Percentiles rank a stretch among this genome's conserved stretches.
These are phyloP conservation scores for Jamesozyma lodderae DNA, from an alignment of 805 yeast genomes.

Conservation along the genomic window DNA sequence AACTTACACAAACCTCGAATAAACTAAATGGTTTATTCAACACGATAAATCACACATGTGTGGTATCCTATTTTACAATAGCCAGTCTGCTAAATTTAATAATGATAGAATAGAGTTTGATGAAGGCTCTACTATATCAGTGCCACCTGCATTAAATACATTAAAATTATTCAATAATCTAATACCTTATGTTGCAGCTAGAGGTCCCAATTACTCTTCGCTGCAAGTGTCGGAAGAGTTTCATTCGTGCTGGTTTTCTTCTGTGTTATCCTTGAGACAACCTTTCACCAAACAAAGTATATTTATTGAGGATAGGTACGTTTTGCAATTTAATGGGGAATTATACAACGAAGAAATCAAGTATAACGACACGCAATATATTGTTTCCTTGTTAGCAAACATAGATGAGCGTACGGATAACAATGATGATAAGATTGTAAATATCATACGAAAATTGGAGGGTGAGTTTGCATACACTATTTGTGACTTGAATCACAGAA, in stretches of 20 bases:
- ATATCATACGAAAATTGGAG: conserved; percentile 37
- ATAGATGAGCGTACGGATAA: conserved; percentile 24
- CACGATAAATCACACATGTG: conserved; percentile 36
- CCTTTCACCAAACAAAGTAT: conserved; percentile 78
- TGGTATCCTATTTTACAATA: conserved; percentile 41
- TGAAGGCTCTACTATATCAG: conserved; percentile 6
- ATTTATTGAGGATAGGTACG: conserved; percentile 24
- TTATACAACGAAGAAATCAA: conserved; percentile 55
- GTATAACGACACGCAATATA: conserved; percentile 54
- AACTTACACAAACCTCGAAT: too few species aligned
- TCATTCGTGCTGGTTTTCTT: conserved; percentile 40
- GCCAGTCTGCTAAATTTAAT: conserved; percentile 2
- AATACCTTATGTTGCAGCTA: conserved; percentile 38
- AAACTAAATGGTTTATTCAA: too few species aligned
- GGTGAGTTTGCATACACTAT: conserved; percentile 78
- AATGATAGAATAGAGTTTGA: conserved; percentile 14
- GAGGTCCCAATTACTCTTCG: conserved; percentile 59
- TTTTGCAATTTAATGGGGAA: conserved; percentile 86
- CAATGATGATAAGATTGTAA: conserved; percentile 18
- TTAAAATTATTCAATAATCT: conserved; percentile 28
- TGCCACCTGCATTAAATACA: conserved; percentile 2
- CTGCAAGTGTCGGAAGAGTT: conserved; percentile 11
- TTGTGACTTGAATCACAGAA: conserved; percentile 34
- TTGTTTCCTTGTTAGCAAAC: conserved; percentile 33
- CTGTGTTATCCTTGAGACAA: conserved; percentile 70